Evolutionary conservation across 108 stramenopile species (phyloP).

Genomic region (Schizochytrium sp.): DNA sequence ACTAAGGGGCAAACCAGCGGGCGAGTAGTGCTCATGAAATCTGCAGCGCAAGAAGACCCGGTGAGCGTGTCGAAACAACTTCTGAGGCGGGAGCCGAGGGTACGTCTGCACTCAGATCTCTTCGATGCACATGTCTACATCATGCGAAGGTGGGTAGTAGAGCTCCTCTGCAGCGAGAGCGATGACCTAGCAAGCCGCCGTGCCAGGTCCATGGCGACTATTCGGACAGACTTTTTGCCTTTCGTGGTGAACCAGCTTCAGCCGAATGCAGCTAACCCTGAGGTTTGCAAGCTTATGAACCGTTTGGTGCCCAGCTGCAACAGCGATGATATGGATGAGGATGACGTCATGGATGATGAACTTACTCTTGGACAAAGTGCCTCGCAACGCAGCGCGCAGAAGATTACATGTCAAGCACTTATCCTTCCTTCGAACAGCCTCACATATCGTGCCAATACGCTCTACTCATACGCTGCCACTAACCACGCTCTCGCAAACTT

Average conservation of each 20-base stretch:
- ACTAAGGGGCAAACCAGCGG: background rate
- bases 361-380: background rate
- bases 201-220: background rate
- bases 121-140: conserved; percentile 39
- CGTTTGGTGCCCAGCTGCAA: background rate
- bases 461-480: conserved; percentile 16
- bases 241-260: conserved; percentile 55
- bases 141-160: conserved; percentile 35
- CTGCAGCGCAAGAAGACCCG: conserved; percentile 28
- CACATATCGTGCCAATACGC: conserved; percentile 42
- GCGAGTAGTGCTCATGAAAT: conserved; percentile 53
- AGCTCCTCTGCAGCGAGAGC: conserved; percentile 48
- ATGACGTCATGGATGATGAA: background rate
- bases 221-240: conserved; percentile 57
- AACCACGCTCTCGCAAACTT: conserved; percentile 33
- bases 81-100: background rate
- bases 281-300: background rate
- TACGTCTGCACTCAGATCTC: conserved; percentile 17
- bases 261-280: conserved; percentile 9
- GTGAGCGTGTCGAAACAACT: conserved; percentile 43
- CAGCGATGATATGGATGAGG: background rate
- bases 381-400: background rate
- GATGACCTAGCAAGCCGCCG: background rate
- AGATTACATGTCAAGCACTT: conserved; percentile 20
- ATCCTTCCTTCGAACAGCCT: background rate